Percentiles rank a stretch among this genome's conserved stretches.
Evolutionary conservation across 78 protist species (phyloP).

Genomic region (Polysphondylium violaceum): DNA sequence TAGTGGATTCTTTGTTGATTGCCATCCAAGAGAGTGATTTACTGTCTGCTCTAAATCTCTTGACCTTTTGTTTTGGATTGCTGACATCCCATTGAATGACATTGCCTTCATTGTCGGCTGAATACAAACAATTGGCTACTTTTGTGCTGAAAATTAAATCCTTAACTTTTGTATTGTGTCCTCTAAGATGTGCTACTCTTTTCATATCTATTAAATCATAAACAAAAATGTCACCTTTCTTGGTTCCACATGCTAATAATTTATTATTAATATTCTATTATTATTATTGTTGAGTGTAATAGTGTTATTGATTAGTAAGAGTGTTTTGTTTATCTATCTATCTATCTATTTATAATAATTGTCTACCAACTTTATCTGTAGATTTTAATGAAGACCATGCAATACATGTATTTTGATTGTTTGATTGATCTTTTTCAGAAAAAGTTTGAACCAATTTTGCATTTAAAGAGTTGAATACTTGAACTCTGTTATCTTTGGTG

Average conservation of each 20-base stretch:
- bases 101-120: neutral
- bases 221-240: neutral
- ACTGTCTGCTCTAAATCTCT: too few relatives aligned
- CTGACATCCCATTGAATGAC: conserved; percentile 21
- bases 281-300: too few relatives aligned
- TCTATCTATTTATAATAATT: too few relatives aligned
- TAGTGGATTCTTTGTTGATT: neutral
- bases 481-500: neutral
- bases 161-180: too few relatives aligned
- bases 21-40: conserved; percentile 7
- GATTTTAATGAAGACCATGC: too few relatives aligned
- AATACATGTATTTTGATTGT: neutral
- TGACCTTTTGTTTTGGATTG: neutral
- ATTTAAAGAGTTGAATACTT: conserved; percentile 16
- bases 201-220: neutral
- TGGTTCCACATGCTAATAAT: neutral
- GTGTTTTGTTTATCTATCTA: too few relatives aligned
- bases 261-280: too few relatives aligned
- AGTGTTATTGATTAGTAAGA: too few relatives aligned
- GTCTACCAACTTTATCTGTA: too few relatives aligned
- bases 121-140: too few relatives aligned
- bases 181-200: too few relatives aligned
- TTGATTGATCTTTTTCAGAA: neutral
- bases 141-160: too few relatives aligned
- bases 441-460: conserved; percentile 6